Base-by-base conservation (phyloP, 2,329 filamentous ascomycete genomes). In the Sclerotiophoma versabilis region DNA sequence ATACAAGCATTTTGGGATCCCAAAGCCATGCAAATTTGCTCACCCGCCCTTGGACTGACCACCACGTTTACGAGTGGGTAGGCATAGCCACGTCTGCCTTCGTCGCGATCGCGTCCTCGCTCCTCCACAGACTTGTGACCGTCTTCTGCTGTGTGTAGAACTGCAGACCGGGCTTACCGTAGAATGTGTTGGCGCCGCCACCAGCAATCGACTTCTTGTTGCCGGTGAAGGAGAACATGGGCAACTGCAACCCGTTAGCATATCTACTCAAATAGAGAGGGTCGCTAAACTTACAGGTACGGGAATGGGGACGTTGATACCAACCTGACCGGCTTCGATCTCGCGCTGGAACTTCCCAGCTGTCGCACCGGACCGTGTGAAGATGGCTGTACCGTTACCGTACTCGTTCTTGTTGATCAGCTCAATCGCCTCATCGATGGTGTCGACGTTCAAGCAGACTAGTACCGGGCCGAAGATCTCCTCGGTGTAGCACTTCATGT, bases 61-160 rank as follows among this genome's bases (percentile, higher is more conserved):
- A n/a, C 30, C 20, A 29, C 12, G 2, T 25, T 27, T 41, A 54
- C n/a, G 51, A 54, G 15, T 88, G 85, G 27, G 85, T 89, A 17
- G 93, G 93, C 93, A 98, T 98, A 58, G 90, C 84, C 10, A 96
- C 92, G 68, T 88, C 86, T 14, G 93, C 93, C 84, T 93, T 93
- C 63, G 87, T 90, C 49, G 87, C 88, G 42, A 95, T 84, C 0
- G 92, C 93, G 79, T 97, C 93, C 70, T 93, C 87, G 57, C 84
- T 87, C 70, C 87, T 86, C 95, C 95, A 99, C 74, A 96, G 79
- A 63, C 91, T 89, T 47, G 95, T 99, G 42, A 99, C 95, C 2
- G 95, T 99, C 90, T 99, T 98, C 72, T 90, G 85, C 80, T 98
- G 95, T 3, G 95, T 99, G 78, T 96, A 98, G 75, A 99, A 99